Conservation (phyloP, 371 early-diverging fungal species). For the Gilbertella persicaria region DNA sequence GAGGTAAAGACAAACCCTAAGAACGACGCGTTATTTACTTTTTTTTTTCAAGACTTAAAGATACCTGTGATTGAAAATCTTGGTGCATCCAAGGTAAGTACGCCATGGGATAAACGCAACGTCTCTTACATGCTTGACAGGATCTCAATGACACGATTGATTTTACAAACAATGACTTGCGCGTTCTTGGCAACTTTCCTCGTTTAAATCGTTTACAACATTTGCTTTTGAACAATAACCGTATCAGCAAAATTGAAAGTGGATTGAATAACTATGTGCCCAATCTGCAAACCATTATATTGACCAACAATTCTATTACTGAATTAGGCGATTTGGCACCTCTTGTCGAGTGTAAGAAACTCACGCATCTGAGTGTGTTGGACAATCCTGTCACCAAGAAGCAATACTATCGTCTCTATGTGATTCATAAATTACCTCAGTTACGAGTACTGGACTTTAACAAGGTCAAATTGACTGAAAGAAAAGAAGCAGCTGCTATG, state of each 20-base stretch:
- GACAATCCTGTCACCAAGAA: constrained; percentile 89
- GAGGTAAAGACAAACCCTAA: constrained; percentile 56
- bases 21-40: not conserved
- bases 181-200: constrained; percentile 87
- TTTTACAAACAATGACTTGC: constrained; percentile 90
- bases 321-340: constrained; percentile 87
- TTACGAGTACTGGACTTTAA: constrained; percentile 87
- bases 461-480: constrained; percentile 72
- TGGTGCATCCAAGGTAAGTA: constrained; percentile 82
- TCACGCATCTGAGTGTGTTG: constrained; percentile 71
- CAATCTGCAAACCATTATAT: constrained; percentile 74
- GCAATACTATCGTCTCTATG: constrained; percentile 78
- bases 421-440: constrained; percentile 77
- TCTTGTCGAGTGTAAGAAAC: constrained; percentile 50
- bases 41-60: constrained; percentile 64
- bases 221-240: constrained; percentile 84
- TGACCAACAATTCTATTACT: constrained; percentile 82
- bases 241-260: constrained; percentile 76
- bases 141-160: constrained; percentile 93
- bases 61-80: constrained; percentile 93
- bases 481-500: constrained; percentile 68
- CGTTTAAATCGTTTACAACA: constrained; percentile 75
- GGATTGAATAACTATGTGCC: constrained; percentile 69
- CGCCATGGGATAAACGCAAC: not conserved
- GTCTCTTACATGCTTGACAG: constrained; percentile 33